phyloP scores from a whole-genome alignment of 805 yeast species.

The Huiozyma naganishii region DNA sequence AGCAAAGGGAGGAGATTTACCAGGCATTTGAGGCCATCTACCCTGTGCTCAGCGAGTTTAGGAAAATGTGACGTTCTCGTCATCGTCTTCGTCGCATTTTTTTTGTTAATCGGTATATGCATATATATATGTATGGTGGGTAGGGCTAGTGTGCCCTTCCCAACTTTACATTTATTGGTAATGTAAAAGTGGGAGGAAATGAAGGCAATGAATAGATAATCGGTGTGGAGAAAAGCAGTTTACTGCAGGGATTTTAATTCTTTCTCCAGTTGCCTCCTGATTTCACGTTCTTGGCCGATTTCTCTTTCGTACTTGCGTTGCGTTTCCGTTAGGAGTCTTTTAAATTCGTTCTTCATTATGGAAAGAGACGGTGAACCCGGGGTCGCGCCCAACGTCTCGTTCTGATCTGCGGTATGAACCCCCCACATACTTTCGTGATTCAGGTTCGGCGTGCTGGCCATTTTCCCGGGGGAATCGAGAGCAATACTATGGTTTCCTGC shows the following conservation, averaged over 20 bases:
- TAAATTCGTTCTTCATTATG: constrained; percentile 58
- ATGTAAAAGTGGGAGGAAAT: not conserved
- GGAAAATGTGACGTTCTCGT: constrained; percentile 41
- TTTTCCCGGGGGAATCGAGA: not conserved
- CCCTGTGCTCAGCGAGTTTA: constrained; percentile 95
- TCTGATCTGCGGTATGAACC: not conserved
- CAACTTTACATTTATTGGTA: too few species aligned
- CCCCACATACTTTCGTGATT: not conserved
- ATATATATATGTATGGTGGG: not conserved
- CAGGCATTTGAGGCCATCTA: constrained; percentile 97
- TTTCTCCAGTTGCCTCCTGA: constrained; percentile 34
- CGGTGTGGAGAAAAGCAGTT: too few species aligned
- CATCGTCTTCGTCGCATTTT: not conserved
- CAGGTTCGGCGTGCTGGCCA: not conserved
- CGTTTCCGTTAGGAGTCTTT: constrained; percentile 49
- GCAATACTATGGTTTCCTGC: not conserved
- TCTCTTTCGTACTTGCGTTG: constrained; percentile 53
- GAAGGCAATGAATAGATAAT: too few species aligned
- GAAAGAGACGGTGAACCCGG: constrained; percentile 33
- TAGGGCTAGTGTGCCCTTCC: too few species aligned
- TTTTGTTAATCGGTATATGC: not conserved
- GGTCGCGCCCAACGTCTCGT: constrained; percentile 2
- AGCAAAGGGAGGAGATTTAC: constrained; percentile 96
- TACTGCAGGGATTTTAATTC: constrained; percentile 16
- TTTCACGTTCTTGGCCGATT: constrained; percentile 43